Base-by-base conservation (phyloP, 495 filamentous ascomycete species). In the Amniculicola lignicola region DNA sequence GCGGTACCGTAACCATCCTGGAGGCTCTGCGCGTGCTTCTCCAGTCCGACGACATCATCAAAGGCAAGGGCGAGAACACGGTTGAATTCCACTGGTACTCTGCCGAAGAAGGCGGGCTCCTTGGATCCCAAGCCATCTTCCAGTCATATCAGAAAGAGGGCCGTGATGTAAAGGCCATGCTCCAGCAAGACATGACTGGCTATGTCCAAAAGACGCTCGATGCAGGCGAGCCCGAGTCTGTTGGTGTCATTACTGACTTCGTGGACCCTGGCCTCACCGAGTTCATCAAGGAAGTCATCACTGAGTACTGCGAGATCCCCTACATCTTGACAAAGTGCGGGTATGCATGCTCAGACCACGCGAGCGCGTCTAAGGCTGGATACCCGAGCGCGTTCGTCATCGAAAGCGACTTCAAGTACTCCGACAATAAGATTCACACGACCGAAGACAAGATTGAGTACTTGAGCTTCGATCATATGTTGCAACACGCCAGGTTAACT, bases 141-240 rank as follows among this genome's bases (percentile, higher is more conserved):
- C 76, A 80, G 11, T 69, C 75, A n/a, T 99, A 99, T 67, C 87
- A 88, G 69, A 83, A 83, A 66, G 65, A 81, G 19, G 76, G 78
- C 22, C 76, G 85, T 16, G 84, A 95, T 57, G 78, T 99, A 66
- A 93, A 91, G 72, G 93, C 93, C 21, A 97, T 99, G 93, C 78
- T 99, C 38, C 94, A 99, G 75, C 93, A 99, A 70, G 93, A 99
- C 69, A 99, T 97, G 93, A 97, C 93, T 1, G 93, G 93, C 9
- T 96, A 85, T 68, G 78, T 90, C 3, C 83, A 90, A 54, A 85
- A 83, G 35, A 95, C 93, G 0, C 73, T 94, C 14, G 83, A 89
- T 51, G 88, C 89, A 11, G 91, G 91, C 39, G 78, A 86, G 67
- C 77, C 83, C 14, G 94, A 97, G 76, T 83, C 82, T 21, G 86